Conservation (phyloP, 129 eudicot species). For the Apium graveolens region DNA sequence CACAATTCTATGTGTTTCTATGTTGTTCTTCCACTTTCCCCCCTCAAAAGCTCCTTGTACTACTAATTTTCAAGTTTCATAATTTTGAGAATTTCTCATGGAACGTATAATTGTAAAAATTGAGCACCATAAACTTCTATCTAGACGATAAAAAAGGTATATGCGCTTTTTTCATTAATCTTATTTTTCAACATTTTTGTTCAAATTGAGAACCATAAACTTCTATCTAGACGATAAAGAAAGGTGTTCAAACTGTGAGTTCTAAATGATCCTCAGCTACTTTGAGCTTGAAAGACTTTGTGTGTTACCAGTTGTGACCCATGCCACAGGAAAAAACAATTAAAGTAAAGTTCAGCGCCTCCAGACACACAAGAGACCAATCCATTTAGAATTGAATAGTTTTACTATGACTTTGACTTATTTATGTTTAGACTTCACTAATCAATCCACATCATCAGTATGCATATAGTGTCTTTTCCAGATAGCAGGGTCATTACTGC, state of each 20-base stretch:
- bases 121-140: not conserved
- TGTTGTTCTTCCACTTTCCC: too few species aligned
- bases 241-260: not conserved
- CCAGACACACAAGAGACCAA: too few species aligned
- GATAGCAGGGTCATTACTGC: not conserved
- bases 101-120: too few species aligned
- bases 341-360: too few species aligned
- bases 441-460: not conserved
- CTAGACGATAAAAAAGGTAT: too few species aligned
- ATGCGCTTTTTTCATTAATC: not conserved
- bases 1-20: too few species aligned
- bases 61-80: not conserved
- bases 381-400: not conserved
- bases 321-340: too few species aligned
- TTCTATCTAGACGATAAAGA: too few species aligned
- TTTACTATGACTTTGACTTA: not conserved
- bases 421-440: not conserved
- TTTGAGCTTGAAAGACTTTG: too few species aligned
- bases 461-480: not conserved
- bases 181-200: not conserved
- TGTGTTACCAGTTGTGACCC: too few species aligned
- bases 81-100: not conserved
- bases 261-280: not conserved
- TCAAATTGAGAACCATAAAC: too few species aligned
- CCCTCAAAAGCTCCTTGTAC: not conserved